Conservation (phyloP, 495 filamentous ascomycete species). For the Peziza echinospora region DNA sequence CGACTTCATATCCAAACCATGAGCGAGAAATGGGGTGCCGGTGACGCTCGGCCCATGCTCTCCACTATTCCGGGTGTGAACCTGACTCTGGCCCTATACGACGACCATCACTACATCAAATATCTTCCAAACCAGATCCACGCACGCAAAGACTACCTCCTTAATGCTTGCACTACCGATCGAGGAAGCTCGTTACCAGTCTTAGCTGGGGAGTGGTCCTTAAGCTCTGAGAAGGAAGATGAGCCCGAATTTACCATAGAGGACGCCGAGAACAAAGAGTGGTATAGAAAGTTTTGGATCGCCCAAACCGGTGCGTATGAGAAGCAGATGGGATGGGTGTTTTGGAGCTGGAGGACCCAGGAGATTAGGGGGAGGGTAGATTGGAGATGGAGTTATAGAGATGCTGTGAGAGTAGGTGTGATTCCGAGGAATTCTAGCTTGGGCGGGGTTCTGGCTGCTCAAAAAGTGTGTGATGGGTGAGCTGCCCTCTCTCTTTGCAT, state of each 20-base stretch:
- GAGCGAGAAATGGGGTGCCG: constrained; percentile 31
- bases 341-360: constrained; percentile 39
- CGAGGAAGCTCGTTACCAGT: too few species aligned
- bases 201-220: constrained; percentile 40
- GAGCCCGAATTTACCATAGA: constrained; percentile 25
- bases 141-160: too few species aligned
- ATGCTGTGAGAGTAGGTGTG: constrained; percentile 11
- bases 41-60: constrained; percentile 27
- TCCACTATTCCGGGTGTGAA: too few species aligned
- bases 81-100: constrained; percentile 27
- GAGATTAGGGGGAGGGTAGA: constrained; percentile 25
- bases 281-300: constrained; percentile 37
- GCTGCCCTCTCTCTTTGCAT: too few species aligned
- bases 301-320: constrained; percentile 38
- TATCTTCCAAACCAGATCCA: too few species aligned
- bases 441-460: too few species aligned
- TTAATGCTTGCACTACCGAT: too few species aligned
- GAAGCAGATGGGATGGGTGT: constrained; percentile 36
- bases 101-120: too few species aligned
- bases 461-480: too few species aligned
- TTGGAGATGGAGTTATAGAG: constrained; percentile 37
- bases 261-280: constrained; percentile 26
- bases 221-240: constrained; percentile 29
- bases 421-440: background rate
- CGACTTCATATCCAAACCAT: constrained; percentile 36